Base-by-base conservation (phyloP, 495 filamentous ascomycete species). In the Staphylotrichum longicolle region DNA sequence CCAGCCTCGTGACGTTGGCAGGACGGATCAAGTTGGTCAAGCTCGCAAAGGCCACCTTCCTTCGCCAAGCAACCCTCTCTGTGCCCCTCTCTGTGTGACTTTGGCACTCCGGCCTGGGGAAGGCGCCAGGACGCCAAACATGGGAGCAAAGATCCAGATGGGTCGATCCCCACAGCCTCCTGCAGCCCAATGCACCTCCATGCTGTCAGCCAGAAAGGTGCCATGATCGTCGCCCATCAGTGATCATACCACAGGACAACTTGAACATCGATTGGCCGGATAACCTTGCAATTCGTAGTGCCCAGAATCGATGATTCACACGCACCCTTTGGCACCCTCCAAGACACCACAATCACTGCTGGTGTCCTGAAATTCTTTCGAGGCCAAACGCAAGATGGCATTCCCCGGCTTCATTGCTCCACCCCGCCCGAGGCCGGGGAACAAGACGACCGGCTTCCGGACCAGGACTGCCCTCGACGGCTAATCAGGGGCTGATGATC, bases 401-500 rank as follows among this genome's bases (percentile, higher is more conserved):
- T 27, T 27, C 20, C 20, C 20, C 20, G 20, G 20, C 20, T 27
- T 27, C 20, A 27, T 12, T 58, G 34, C 41, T 27, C 34, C 15
- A n/a, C 48, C 42, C 27, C 40, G 33, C 49, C 56, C 47, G 44
- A 56, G 49, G 53, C 44, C 44, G 45, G 45, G 27, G 47, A 48
- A 50, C 44, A 45, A 37, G 27, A 57, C 37, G 47, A 46, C 51
- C 33, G 35, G 52, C 45, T 45, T 50, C 32, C 51, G 32, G 57
- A 33, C 57, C 57, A 39, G 55, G 33, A 27, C 49, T 45, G 15
- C 8, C 27, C 32, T 15, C 9, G 15, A 40, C 62, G 45, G 57
- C 52, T 34, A 60, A 64, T 60, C 62, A 64, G 51, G 62, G 45
- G n/a, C 20, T 55, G 52, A 9, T 45, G 62, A 64, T 62, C 53